phyloP scores from a whole-genome alignment of 441 rosid species.

The Macaranga tanarius region DNA sequence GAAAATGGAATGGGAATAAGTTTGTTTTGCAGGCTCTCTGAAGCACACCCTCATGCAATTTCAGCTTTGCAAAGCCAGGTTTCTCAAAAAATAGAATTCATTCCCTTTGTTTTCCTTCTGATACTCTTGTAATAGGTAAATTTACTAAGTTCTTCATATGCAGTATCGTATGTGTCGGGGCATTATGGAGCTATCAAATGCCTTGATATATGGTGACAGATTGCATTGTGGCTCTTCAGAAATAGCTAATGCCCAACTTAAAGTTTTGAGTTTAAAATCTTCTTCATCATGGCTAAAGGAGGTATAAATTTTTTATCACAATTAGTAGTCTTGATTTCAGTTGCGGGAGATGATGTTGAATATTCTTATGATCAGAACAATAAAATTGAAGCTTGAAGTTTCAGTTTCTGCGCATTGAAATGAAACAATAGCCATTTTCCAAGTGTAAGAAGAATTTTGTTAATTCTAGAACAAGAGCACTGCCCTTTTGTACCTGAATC shows the following conservation, averaged over 20 bases:
- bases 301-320: slow-evolving; percentile 39
- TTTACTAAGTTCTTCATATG: slow-evolving; percentile 29
- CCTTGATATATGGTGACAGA: slow-evolving; percentile 90
- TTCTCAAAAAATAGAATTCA: slow-evolving; percentile 22
- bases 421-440: background rate
- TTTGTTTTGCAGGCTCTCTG: slow-evolving; percentile 95
- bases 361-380: background rate
- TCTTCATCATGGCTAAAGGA: slow-evolving; percentile 68
- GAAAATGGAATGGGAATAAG: slow-evolving; percentile 95
- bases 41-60: slow-evolving; percentile 98
- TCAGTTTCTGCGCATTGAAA: background rate
- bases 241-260: slow-evolving; percentile 72
- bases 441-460: background rate
- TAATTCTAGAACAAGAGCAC: background rate
- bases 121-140: slow-evolving; percentile 20
- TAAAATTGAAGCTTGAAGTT: background rate
- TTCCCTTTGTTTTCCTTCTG: slow-evolving; percentile 12
- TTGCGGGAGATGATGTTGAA: background rate
- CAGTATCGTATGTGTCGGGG: slow-evolving; percentile 98
- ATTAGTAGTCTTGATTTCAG: background rate
- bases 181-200: slow-evolving; percentile 91
- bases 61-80: slow-evolving; percentile 98
- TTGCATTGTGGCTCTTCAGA: slow-evolving; percentile 84
- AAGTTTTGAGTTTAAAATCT: slow-evolving; percentile 41
- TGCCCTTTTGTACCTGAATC: background rate